Evolutionary conservation across 257 asterid species (phyloP).

Genomic region (Thymus mandschuricus): DNA sequence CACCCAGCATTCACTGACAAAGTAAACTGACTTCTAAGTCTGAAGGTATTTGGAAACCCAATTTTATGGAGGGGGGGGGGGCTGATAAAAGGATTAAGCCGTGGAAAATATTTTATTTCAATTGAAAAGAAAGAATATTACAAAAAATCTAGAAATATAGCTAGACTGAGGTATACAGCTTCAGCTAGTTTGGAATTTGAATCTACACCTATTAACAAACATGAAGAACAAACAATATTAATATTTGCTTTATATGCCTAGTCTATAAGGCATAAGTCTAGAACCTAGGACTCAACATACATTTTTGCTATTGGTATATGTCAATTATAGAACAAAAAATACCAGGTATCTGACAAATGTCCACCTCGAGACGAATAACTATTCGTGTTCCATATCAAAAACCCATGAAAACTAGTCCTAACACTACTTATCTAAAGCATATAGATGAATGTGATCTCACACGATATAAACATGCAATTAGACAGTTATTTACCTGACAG

Average conservation of each 20-base stretch:
- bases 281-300: neutral
- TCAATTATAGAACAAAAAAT: constrained; percentile 4
- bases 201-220: neutral
- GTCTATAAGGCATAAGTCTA: neutral
- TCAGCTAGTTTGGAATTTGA: too few relatives aligned
- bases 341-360: neutral
- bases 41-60: neutral
- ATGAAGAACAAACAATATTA: neutral
- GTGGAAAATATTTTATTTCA: constrained; percentile 8
- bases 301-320: neutral
- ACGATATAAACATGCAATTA: constrained; percentile 1
- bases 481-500: constrained; percentile 68
- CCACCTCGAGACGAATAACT: neutral
- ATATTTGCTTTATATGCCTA: neutral
- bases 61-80: constrained; percentile 2
- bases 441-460: constrained; percentile 1
- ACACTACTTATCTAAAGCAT: constrained; percentile 1
- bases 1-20: constrained; percentile 8
- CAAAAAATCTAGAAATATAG: neutral
- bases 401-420: too few relatives aligned
- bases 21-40: neutral
- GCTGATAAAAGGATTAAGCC: neutral
- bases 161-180: neutral
- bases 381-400: neutral
- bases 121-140: neutral